Percentiles rank a stretch among this genome's conserved stretches.
Evolutionary conservation across 1,284 basidiomycete genomes (phyloP).

Genomic region (Hymenochaete sp.): DNA sequence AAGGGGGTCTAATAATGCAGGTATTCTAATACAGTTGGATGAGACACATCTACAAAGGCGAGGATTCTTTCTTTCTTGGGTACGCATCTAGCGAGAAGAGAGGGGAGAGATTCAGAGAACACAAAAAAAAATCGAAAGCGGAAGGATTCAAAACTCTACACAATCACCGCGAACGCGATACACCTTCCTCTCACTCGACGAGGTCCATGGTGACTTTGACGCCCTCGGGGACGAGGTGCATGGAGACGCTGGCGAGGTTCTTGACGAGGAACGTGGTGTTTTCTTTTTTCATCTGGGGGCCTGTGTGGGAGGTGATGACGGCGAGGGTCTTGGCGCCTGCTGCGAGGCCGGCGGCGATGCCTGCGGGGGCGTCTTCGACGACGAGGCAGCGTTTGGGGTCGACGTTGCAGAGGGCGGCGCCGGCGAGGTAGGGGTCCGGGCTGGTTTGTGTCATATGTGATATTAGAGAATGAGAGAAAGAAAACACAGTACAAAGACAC

Average conservation of each 20-base stretch:
- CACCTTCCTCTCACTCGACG: slow-evolving; percentile 8
- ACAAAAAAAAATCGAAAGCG: no score
- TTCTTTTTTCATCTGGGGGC: slow-evolving; percentile 50
- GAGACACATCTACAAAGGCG: not conserved
- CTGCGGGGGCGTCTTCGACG: slow-evolving; percentile 81
- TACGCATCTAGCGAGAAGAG: no score
- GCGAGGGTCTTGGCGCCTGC: slow-evolving; percentile 77
- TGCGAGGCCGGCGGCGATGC: slow-evolving; percentile 63
- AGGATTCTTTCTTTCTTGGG: no score
- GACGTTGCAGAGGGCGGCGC: slow-evolving; percentile 54
- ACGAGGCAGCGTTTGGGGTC: slow-evolving; percentile 63
- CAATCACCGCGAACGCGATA: not conserved
- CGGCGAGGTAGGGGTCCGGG: slow-evolving; percentile 80
- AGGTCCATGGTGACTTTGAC: slow-evolving; percentile 32
- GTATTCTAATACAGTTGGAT: not conserved
- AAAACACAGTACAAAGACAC: no score
- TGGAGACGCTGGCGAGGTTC: slow-evolving; percentile 47
- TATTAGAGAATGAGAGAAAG: not conserved
- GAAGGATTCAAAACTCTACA: no score
- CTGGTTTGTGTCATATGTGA: slow-evolving; percentile 27
- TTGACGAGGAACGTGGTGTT: slow-evolving; percentile 54
- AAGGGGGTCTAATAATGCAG: not conserved
- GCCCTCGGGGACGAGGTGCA: slow-evolving; percentile 35
- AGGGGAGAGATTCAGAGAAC: no score
- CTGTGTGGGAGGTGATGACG: slow-evolving; percentile 69